Conservation (phyloP, 2,329 filamentous ascomycete genomes). For the Blumeria graminis region DNA sequence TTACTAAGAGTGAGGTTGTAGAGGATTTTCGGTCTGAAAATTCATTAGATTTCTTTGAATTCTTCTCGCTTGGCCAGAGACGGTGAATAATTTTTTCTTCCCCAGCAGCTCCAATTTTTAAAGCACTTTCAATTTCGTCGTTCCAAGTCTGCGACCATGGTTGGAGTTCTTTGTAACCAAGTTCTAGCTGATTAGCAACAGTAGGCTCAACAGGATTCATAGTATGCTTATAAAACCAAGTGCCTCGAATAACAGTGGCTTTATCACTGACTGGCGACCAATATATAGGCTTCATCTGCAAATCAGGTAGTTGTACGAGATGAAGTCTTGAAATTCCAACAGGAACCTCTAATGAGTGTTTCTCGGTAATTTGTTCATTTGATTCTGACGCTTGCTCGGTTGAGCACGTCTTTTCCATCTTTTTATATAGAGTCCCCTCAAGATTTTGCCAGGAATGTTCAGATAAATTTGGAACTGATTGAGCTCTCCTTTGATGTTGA, state of each 20-base stretch:
- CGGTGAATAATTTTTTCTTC: constrained; percentile 71
- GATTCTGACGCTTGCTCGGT: too few species aligned
- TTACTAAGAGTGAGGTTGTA: constrained; percentile 24
- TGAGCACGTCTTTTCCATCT: too few species aligned
- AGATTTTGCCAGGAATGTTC: too few species aligned
- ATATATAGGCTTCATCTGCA: constrained; percentile 91
- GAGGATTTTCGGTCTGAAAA: constrained; percentile 2
- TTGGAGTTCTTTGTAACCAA: constrained; percentile 65
- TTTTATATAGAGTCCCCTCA: too few species aligned
- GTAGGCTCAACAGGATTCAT: constrained; percentile 72
- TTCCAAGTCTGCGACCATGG: constrained; percentile 85
- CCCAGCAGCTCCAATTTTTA: constrained; percentile 70
- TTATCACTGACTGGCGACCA: constrained; percentile 89
- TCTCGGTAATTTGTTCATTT: too few species aligned
- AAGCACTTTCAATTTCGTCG: constrained; percentile 71
- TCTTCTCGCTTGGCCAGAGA: constrained; percentile 44
- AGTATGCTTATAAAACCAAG: constrained; percentile 93
- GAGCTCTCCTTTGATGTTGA: too few species aligned
- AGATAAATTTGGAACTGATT: too few species aligned
- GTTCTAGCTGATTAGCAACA: constrained; percentile 77
- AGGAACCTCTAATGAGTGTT: constrained; percentile 31
- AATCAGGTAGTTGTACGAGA: constrained; percentile 55
- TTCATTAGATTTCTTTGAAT: constrained; percentile 15
- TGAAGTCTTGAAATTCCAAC: constrained; percentile 83
- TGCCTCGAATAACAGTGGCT: constrained; percentile 57